Base-by-base conservation (phyloP, 2,329 filamentous ascomycete species). In the Ploettnerulaceae sp. region DNA sequence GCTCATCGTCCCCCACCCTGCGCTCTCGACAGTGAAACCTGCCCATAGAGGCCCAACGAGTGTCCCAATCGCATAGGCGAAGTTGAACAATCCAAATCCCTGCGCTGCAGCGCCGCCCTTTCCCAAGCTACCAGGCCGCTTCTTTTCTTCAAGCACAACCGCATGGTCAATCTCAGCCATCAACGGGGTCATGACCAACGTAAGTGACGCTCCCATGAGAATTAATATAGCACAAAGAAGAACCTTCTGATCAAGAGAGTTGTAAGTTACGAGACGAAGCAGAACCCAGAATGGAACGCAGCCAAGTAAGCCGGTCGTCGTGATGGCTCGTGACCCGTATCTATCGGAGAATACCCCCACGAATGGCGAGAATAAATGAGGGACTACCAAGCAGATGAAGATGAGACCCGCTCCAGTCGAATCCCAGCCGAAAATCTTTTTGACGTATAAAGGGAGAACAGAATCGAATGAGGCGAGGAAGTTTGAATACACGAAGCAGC, bases 121-220 rank as follows among this genome's bases (percentile, higher is more conserved):
- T 0, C 57, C 57, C 21, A 61, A 32, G 15, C 50, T 51, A 11
- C 51, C 57, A n/a, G 58, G 57, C 7, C 46, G 37, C 26, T 42
- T 53, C 2, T 77, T 78, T 57, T 81, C 81, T 26, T 74, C 66
- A 3, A 68, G 62, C 0, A 70, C 69, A 1, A 69, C 64, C 32
- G 69, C 64, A 43, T 68, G 67, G 54, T 81, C 77, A 18, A 89
- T 80, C 63, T 89, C 86, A 0, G 84, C 82, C 75, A 89, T 81
- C 15, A 87, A 65, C 0, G 83, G 79, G 0, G 81, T 77, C 57
- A 83, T 74, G 1, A 76, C 70, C 5, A 84, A 66, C 0, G 76
- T 72, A 5, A 85, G 60, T 1, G 74, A 74, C 2, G 76, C 52
- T 0, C 85, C 85, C 0, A 81, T 61, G 0, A 84, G 54, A 0